Percentiles rank a stretch among this genome's conserved stretches.
These are phyloP conservation scores for Clathrus columnatus DNA, from an alignment of 768 basidiomycete genomes.

Conservation along the genomic window DNA sequence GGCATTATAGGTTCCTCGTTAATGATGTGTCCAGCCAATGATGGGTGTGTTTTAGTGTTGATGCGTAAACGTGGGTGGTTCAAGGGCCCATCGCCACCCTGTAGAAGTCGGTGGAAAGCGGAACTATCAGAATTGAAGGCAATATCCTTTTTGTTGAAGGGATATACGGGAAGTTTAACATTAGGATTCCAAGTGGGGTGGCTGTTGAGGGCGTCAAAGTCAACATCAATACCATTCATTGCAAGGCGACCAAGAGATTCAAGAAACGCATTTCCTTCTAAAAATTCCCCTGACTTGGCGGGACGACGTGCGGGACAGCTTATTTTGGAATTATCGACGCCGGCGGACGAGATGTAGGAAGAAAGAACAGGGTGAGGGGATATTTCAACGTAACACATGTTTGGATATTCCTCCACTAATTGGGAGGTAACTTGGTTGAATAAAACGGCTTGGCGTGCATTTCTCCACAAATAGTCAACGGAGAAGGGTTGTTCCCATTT, in stretches of 20 bases:
- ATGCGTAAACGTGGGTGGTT: constrained; percentile 14
- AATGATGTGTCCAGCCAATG: constrained; percentile 9
- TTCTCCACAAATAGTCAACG: constrained; percentile 35
- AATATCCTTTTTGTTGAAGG: constrained; percentile 21
- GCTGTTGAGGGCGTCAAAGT: constrained; percentile 22
- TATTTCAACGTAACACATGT: constrained; percentile 13
- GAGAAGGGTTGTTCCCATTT: constrained; percentile 19
- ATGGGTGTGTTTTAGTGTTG: constrained; percentile 10
- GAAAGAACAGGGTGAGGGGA: constrained; percentile 12
- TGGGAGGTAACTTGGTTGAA: constrained; percentile 27
- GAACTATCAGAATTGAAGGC: constrained; percentile 22
- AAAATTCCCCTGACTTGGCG: constrained; percentile 25
- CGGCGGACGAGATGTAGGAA: constrained; percentile 22
- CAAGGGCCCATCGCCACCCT: constrained; percentile 16
- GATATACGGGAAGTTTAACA: constrained; percentile 23
- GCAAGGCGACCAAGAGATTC: constrained; percentile 18
- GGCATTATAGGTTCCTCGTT: constrained; percentile 15
- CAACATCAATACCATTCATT: constrained; percentile 12
- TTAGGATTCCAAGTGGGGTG: constrained; percentile 11
- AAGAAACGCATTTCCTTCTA: constrained; percentile 26
- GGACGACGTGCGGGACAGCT: constrained; percentile 20
- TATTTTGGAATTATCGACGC: constrained; percentile 22
- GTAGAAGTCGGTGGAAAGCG: constrained; percentile 20
- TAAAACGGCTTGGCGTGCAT: constrained; percentile 28
- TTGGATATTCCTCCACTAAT: constrained; percentile 17